Base-by-base conservation (phyloP, 129 eudicot genomes). In the Artemisia annua region DNA sequence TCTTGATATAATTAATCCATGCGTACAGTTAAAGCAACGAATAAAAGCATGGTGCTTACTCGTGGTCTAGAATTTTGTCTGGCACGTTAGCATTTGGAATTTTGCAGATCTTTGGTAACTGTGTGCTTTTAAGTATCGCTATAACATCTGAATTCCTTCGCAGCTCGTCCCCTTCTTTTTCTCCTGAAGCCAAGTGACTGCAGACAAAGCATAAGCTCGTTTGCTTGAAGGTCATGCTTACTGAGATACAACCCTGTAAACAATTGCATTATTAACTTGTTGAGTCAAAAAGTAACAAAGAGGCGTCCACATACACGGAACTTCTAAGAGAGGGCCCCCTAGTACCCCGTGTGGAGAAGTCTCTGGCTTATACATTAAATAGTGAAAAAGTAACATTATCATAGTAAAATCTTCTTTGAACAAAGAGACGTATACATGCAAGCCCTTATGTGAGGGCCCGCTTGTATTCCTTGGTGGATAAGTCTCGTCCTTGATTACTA, bases 161-260 rank as follows among this genome's bases (percentile, higher is more conserved):
- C 39, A 89, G 86, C 70, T 89, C 96, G 60, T 89, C 96, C 11
- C 96, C 96, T 72, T 89, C 96, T 79, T 86, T 89, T 69, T 89
- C 89, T 49, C 96, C 96, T 15, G 96, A 89, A 2, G 96, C 91
- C 67, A 89, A 71, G 82, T 89, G 96, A 76, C 89, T 89, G 64
- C 89, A 86, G 44, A 89, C 82, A 55, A 89, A 86, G 86, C 92
- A 89, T 65, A 89, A 86, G 77, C 88, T 89, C 18, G 96, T 89
- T 72, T 82, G 85, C 70, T 82, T 81, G 83, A 89, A 73, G 32
- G 81, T 74, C 92, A 89, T 75, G 72, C 96, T 89, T 53, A 89
- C 83, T 4, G 98, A 82, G 73, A 93, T 90, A 56, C 96, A 93
- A 63, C 98, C 98, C 98, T 93, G 81, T 63, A 74, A 67, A 60